Conservation (phyloP, 768 basidiomycete genomes). For the Hirschioporus abietinus region DNA sequence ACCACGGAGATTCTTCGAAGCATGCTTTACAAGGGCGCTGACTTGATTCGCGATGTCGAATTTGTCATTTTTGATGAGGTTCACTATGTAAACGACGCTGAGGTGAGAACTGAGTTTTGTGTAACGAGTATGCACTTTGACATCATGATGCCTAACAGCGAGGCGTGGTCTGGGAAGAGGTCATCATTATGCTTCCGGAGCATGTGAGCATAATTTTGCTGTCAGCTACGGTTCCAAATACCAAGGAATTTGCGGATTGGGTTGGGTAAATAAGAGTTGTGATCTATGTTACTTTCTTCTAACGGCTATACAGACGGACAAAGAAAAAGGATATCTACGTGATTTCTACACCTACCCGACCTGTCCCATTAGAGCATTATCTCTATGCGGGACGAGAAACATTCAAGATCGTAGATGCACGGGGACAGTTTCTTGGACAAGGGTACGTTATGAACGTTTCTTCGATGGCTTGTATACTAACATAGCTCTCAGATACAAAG, state of each 20-base stretch:
- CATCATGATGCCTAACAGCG: constrained; percentile 45
- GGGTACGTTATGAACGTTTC: constrained; percentile 48
- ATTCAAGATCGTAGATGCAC: constrained; percentile 88
- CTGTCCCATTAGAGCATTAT: constrained; percentile 95
- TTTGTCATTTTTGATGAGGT: constrained; percentile 99
- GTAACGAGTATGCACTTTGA: not conserved
- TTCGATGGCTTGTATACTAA: constrained; percentile 8
- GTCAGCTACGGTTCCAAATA: constrained; percentile 97
- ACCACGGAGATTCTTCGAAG: constrained; percentile 96
- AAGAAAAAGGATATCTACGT: constrained; percentile 99
- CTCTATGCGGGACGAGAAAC: constrained; percentile 91
- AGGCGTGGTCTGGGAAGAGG: constrained; percentile 99
- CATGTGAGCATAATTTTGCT: constrained; percentile 97
- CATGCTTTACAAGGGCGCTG: constrained; percentile 99
- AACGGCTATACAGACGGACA: constrained; percentile 60
- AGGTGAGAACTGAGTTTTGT: constrained; percentile 46
- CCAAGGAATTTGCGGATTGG: constrained; percentile 98
- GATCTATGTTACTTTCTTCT: not conserved
- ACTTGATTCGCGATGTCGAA: constrained; percentile 96
- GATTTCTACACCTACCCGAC: constrained; percentile 92
- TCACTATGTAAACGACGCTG: constrained; percentile 98
- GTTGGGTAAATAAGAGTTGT: constrained; percentile 69
- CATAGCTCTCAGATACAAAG: constrained; percentile 62
- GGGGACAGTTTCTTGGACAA: constrained; percentile 61
- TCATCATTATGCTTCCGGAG: constrained; percentile 99